Percentiles rank a stretch among this genome's conserved stretches.
phyloP scores from a whole-genome alignment of 2,329 filamentous ascomycete genomes.

The Fusarium floridanum region DNA sequence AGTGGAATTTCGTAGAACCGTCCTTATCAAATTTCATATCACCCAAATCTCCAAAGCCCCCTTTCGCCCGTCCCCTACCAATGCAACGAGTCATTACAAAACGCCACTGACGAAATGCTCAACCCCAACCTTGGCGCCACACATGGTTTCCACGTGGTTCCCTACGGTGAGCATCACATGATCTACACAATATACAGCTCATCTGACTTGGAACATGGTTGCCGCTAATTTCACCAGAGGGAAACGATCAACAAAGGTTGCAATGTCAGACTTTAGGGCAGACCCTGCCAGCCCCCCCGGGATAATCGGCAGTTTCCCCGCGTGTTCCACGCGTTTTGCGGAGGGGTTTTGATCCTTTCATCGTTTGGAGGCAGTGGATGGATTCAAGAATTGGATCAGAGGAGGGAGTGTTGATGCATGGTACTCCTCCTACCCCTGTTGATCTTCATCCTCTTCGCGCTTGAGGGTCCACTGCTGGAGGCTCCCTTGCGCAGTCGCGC shows the following conservation, averaged over 20 bases:
- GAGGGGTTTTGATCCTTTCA: background rate
- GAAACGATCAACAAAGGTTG: background rate
- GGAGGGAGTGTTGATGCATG: background rate
- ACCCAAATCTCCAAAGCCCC: background rate
- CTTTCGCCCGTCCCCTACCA: background rate
- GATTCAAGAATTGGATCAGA: background rate
- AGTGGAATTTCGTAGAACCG: background rate
- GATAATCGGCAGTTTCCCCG: background rate
- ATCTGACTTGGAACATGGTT: background rate
- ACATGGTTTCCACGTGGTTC: background rate
- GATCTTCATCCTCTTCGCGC: background rate
- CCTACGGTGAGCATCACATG: background rate
- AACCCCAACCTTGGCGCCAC: background rate
- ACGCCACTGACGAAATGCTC: background rate
- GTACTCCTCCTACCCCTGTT: background rate
- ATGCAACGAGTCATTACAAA: background rate
- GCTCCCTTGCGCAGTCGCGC: background rate
- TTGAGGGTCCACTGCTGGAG: background rate
- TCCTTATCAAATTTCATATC: background rate
- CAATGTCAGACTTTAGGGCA: conserved; percentile 1
- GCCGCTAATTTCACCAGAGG: background rate
- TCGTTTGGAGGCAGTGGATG: background rate
- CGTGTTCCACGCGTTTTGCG: background rate
- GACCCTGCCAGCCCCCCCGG: background rate
- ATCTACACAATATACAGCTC: background rate